Conservation (phyloP, 1,284 basidiomycete species). For the Schizophyllum commune region DNA sequence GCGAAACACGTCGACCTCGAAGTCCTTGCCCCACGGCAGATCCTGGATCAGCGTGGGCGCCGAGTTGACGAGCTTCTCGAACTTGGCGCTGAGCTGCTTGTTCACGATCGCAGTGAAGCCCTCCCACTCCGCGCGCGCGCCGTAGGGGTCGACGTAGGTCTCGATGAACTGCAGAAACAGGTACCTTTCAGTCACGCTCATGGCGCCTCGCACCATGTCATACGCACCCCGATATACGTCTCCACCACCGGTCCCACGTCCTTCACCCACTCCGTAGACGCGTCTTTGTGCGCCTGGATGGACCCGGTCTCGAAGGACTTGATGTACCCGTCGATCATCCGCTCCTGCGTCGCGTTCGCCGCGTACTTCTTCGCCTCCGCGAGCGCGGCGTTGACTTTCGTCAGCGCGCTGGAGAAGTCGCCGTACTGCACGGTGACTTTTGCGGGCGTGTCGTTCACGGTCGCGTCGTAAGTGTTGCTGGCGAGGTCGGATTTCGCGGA, state of each 20-base stretch:
- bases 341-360: conserved; percentile 64
- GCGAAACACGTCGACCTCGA: conserved; percentile 76
- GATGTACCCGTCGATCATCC: conserved; percentile 74
- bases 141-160: conserved; percentile 82
- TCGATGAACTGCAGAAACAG: conserved; percentile 45
- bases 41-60: conserved; percentile 74
- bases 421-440: conserved; percentile 65
- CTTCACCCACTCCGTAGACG: conserved; percentile 74
- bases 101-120: conserved; percentile 86
- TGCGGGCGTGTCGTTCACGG: conserved; percentile 24
- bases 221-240: conserved; percentile 63
- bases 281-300: conserved; percentile 70
- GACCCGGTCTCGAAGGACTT: conserved; percentile 77
- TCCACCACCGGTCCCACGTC: conserved; percentile 85
- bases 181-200: background rate
- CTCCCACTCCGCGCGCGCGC: conserved; percentile 82
- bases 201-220: background rate
- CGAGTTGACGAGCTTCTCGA: conserved; percentile 64
- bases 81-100: conserved; percentile 75
- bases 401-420: conserved; percentile 52
- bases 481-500: conserved; percentile 45
- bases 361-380: conserved; percentile 64
- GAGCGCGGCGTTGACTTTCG: conserved; percentile 48
- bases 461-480: conserved; percentile 20
- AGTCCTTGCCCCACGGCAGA: conserved; percentile 77